phyloP scores from a whole-genome alignment of 2,329 filamentous ascomycete species.

The Xylaria sp. region DNA sequence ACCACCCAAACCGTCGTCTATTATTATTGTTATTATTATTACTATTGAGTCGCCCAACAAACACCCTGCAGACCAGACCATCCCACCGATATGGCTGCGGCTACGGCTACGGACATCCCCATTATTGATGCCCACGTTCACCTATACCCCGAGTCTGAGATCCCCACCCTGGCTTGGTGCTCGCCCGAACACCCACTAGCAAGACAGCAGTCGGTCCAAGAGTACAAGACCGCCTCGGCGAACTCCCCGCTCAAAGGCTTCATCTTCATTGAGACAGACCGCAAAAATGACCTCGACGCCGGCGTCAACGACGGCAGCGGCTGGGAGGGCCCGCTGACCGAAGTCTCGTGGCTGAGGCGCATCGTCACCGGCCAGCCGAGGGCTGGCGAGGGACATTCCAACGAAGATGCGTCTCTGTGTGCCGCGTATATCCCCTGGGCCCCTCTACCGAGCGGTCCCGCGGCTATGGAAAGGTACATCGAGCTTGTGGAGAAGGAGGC shows the following conservation, averaged over 20 bases:
- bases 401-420: slow-evolving; percentile 64
- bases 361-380: slow-evolving; percentile 70
- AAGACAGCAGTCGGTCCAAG: slow-evolving; percentile 69
- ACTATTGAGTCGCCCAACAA: not conserved
- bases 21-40: no score
- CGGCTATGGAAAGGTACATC: slow-evolving; percentile 73
- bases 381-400: slow-evolving; percentile 66
- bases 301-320: slow-evolving; percentile 60
- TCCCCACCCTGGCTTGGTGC: slow-evolving; percentile 76
- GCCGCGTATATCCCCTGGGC: slow-evolving; percentile 85
- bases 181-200: slow-evolving; percentile 67
- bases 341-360: slow-evolving; percentile 74
- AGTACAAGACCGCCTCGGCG: slow-evolving; percentile 65
- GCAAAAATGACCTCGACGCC: slow-evolving; percentile 67
- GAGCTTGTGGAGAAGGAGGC: slow-evolving; percentile 67
- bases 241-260: slow-evolving; percentile 70
- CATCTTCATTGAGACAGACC: slow-evolving; percentile 85
- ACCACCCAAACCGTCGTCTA: no score
- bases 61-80: not conserved
- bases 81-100: slow-evolving; percentile 41
- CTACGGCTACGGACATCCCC: slow-evolving; percentile 55
- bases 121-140: slow-evolving; percentile 94
- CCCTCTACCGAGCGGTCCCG: slow-evolving; percentile 74
- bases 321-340: slow-evolving; percentile 75
- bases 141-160: slow-evolving; percentile 77